Evolutionary conservation across 2,329 filamentous ascomycete genomes (phyloP), one percentile per base, ranked within the genome.

Genomic region (Colletotrichum limetticola): DNA sequence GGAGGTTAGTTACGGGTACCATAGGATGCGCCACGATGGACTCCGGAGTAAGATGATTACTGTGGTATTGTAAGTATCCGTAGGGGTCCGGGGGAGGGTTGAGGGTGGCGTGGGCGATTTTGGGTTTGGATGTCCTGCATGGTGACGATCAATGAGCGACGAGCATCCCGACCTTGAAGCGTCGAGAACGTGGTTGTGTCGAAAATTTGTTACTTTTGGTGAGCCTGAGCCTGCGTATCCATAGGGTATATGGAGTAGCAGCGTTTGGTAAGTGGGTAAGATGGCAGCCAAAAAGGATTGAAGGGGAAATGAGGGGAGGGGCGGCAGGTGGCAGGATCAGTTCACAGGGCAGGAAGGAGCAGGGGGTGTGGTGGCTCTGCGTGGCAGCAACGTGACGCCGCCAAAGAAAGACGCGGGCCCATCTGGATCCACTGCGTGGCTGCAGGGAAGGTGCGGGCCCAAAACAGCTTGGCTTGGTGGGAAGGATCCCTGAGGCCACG

Each of bases 401-500:
- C 64, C 52, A 66, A 24, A 62, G 46, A 57, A 61, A 26, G 66
- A 46, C 56, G 70, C 49, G 14, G 64, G 22, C 24, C 59, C 58
- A 67, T 32, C 12, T 19, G 56, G 55, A 32, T 66, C 70, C 74
- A 73, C 66, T 68, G 72, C 74, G 58, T 75, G 74, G 74, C 73
- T 73, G 59, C 72, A 75, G 74, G 74, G 74, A 75, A 74, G 72
- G 9, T 35, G 68, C 62, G 58, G 72, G 16, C 67, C 66, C 53
- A 71, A 71, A 72, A 57, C 65, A 59, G 71, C 72, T 59, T 66
- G 70, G 66, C 65, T 64, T 24, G 46, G 68, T 67, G 68, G 66
- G 61, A 62, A 49, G 32, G 46, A 75, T 75, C 74, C 74, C 68
- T 75, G 74, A 72, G 67, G 72, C 74, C 74, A 75, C 68, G 74